A percentile compares a stretch with the other conserved stretches of the same genome.
Conservation (phyloP, 1,284 basidiomycete genomes). For the Naganishia sp. region DNA sequence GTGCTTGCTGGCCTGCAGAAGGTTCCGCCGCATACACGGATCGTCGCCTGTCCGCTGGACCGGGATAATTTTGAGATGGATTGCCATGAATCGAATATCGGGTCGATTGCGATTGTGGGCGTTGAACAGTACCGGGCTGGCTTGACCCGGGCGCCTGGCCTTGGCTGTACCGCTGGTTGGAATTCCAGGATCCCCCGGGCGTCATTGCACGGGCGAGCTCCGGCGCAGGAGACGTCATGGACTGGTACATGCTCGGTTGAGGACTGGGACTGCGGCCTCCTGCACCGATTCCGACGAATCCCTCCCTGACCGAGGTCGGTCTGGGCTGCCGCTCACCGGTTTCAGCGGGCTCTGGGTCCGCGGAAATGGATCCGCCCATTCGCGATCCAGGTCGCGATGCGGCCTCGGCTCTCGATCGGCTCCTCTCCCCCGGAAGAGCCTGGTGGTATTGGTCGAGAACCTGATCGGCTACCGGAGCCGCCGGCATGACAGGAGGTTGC, state of each 20-base stretch:
- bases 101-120: constrained; percentile 34
- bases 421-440: constrained; percentile 77
- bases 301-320: constrained; percentile 59
- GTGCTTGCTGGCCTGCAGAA: not conserved
- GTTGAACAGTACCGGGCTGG: constrained; percentile 46
- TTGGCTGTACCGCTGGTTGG: constrained; percentile 31
- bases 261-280: constrained; percentile 66
- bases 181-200: constrained; percentile 22
- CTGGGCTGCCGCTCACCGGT: constrained; percentile 42
- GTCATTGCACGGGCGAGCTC: constrained; percentile 7
- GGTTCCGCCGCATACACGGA: constrained; percentile 7
- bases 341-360: constrained; percentile 35
- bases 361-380: constrained; percentile 27
- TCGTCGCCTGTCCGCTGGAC: not conserved
- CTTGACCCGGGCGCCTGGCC: constrained; percentile 34
- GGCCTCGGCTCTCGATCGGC: constrained; percentile 52
- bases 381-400: constrained; percentile 34
- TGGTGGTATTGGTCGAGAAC: constrained; percentile 77
- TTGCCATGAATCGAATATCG: constrained; percentile 25
- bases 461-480: constrained; percentile 63
- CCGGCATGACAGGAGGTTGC: constrained; percentile 62
- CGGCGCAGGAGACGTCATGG: constrained; percentile 16
- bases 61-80: not conserved
- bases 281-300: constrained; percentile 76
- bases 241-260: constrained; percentile 53